These are phyloP conservation scores for Petrea volubilis DNA, from an alignment of 257 asterid species.

Conservation along the genomic window DNA sequence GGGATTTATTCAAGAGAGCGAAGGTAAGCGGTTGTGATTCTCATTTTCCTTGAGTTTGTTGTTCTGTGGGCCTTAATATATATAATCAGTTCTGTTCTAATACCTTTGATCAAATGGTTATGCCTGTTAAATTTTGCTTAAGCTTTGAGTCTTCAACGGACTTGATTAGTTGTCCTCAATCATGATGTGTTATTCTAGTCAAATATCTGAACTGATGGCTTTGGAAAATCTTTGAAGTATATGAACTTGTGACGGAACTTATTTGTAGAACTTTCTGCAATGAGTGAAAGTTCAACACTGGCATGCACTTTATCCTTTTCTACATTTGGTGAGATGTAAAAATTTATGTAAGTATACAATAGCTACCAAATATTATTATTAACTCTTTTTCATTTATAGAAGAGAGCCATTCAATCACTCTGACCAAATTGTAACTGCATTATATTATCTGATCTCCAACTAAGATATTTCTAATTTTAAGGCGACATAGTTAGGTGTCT, in stretches of 20 bases:
- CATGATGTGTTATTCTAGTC: neutral
- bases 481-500: neutral
- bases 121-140: conserved; percentile 4
- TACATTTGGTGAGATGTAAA: neutral
- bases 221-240: neutral
- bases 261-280: neutral
- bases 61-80: neutral
- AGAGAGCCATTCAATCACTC: neutral
- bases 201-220: neutral
- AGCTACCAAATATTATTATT: neutral
- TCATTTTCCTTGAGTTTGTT: neutral
- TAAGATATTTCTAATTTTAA: neutral
- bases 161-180: conserved; percentile 7
- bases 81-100: neutral
- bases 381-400: neutral
- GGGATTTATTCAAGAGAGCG: conserved; percentile 98
- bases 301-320: neutral
- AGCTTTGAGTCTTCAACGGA: conserved; percentile 1
- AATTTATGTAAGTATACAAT: neutral
- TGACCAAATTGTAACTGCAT: neutral
- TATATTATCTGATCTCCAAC: neutral
- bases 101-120: neutral
- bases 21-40: conserved; percentile 53
- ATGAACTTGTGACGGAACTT: neutral
- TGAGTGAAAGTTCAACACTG: neutral